Conservation (phyloP, 805 yeast species). For the Pachysolen tannophilus region DNA sequence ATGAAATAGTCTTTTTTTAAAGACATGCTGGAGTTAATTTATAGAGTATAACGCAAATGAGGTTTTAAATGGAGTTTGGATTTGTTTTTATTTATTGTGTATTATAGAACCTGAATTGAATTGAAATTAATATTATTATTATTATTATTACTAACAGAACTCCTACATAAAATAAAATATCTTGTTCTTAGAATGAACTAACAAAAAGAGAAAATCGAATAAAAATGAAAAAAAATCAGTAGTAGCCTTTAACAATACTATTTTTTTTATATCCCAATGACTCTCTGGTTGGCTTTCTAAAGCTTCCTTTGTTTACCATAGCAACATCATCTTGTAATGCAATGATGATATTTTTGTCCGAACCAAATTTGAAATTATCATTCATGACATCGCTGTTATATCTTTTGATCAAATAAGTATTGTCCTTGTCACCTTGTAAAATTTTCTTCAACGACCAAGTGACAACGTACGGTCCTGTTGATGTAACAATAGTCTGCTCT, state of each 20-base stretch:
- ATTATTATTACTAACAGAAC: no score
- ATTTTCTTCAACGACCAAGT: conserved; percentile 69
- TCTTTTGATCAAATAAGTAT: conserved; percentile 55
- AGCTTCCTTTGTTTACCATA: conserved; percentile 51
- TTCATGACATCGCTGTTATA: conserved; percentile 58
- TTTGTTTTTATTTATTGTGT: no score
- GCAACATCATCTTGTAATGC: conserved; percentile 74
- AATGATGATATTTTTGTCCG: conserved; percentile 61
- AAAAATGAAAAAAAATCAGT: conserved; percentile 9
- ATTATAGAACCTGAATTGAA: no score
- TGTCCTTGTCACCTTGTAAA: conserved; percentile 40
- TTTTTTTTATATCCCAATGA: conserved; percentile 26
- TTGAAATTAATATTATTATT: no score
- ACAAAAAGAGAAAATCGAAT: conserved; percentile 1
- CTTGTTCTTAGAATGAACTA: not conserved
- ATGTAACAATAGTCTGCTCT: conserved; percentile 67
- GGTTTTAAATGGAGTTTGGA: no score
- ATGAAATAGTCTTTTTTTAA: no score
- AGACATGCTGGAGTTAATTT: no score
- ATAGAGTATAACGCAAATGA: no score
- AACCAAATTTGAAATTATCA: conserved; percentile 72
- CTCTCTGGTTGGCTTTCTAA: conserved; percentile 48
- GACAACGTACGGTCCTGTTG: conserved; percentile 76
- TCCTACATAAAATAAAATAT: not conserved
- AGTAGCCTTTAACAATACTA: conserved; percentile 20